Percentiles rank a stretch among this genome's conserved stretches.
Conservation (phyloP, 768 basidiomycete species). For the Serendipita vermifera region DNA sequence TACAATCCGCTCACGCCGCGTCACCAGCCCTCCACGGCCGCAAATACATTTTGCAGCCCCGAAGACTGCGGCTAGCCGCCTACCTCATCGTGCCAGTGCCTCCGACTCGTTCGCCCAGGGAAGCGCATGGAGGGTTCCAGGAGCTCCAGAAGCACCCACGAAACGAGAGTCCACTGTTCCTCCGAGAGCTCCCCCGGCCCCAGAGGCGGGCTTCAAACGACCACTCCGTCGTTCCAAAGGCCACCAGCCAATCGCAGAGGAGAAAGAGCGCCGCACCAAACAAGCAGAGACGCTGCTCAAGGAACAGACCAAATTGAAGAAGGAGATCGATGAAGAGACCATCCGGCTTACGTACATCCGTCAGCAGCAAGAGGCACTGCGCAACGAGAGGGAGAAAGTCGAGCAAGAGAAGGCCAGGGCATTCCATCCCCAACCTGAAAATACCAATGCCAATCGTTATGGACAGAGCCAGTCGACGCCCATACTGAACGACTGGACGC, state of each 20-base stretch:
- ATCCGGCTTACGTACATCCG: slow-evolving; percentile 4
- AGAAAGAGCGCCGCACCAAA: background rate
- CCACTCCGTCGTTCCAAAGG: background rate
- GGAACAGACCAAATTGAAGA: background rate
- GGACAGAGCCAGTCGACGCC: slow-evolving; percentile 7
- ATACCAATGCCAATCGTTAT: slow-evolving; percentile 10
- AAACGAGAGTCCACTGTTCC: no score
- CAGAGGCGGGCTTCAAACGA: background rate
- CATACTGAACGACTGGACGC: background rate
- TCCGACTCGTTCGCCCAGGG: slow-evolving; percentile 3
- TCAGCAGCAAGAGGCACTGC: background rate
- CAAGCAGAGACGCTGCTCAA: background rate
- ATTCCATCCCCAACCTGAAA: background rate
- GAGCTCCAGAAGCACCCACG: no score
- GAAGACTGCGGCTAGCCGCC: background rate
- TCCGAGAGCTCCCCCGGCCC: background rate
- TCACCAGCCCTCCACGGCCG: background rate
- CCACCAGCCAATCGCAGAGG: slow-evolving; percentile 8
- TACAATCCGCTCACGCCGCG: background rate
- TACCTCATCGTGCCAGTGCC: background rate
- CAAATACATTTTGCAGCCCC: background rate
- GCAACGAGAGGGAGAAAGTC: background rate
- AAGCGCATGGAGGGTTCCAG: background rate
- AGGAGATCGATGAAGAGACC: slow-evolving; percentile 9
- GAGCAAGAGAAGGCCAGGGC: background rate